Evolutionary conservation across 2,329 filamentous ascomycete genomes (phyloP).

Genomic region (Aaosphaeria pasadenensis): DNA sequence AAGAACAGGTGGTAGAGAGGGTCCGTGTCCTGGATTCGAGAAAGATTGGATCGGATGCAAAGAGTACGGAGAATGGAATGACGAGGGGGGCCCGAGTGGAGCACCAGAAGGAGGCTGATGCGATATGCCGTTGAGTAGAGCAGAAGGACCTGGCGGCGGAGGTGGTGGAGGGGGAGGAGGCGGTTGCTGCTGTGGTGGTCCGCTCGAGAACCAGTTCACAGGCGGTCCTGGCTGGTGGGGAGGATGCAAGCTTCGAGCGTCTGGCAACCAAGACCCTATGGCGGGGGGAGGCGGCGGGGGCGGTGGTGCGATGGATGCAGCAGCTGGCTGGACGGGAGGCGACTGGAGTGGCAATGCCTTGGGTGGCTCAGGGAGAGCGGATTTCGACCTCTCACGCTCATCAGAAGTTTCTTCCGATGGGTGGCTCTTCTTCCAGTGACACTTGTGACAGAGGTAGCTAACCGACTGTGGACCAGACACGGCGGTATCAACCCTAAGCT

Average conservation of each 20-base stretch:
- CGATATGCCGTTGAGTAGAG: conserved; percentile 5
- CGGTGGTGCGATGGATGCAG: conserved; percentile 11
- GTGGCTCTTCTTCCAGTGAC: conserved; percentile 45
- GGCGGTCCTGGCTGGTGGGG: conserved; percentile 28
- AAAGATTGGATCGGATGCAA: conserved; percentile 4
- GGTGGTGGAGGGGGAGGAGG: conserved; percentile 5
- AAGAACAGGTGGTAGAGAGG: conserved; percentile 1
- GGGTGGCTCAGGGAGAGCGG: conserved; percentile 30
- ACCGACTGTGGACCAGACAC: conserved; percentile 8
- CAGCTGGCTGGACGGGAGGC: conserved; percentile 21
- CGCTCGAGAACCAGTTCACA: conserved; percentile 27
- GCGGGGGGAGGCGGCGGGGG: conserved; percentile 5
- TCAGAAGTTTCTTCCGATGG: conserved; percentile 24
- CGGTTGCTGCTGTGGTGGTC: conserved; percentile 9
- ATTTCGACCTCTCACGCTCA: conserved; percentile 26
- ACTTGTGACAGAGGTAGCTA: conserved; percentile 47
- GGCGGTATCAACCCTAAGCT: conserved; percentile 22
- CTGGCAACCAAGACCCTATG: conserved; percentile 22
- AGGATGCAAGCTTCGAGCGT: conserved; percentile 12
- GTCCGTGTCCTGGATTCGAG: no score
- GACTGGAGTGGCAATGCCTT: conserved; percentile 32
- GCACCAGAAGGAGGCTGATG: conserved; percentile 31
- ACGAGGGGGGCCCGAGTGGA: conserved; percentile 3
- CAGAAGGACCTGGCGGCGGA: conserved; percentile 17
- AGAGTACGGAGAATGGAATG: neutral